Evolutionary conservation across 2,329 filamentous ascomycete genomes (phyloP).

Genomic region (Xylaria hypoxylon): DNA sequence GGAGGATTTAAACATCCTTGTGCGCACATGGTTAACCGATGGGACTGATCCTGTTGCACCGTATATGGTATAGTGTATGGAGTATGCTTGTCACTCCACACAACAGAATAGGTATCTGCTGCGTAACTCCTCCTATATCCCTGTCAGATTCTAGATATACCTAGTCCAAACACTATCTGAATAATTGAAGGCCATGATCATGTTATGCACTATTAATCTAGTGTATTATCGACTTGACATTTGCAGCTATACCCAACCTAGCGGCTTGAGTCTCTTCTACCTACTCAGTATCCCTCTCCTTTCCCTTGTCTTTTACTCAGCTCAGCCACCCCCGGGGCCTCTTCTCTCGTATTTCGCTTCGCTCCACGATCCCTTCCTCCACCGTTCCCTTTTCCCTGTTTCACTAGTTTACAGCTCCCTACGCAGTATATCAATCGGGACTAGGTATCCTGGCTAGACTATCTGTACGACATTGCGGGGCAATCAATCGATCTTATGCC

Average conservation of each 20-base stretch:
- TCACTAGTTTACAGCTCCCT: not conserved
- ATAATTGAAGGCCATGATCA: no score
- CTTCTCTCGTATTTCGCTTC: conserved; percentile 11
- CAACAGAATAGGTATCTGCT: not conserved
- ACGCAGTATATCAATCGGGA: not conserved
- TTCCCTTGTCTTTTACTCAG: no score
- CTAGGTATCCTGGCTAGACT: no score
- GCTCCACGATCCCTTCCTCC: not conserved
- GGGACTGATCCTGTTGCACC: not conserved
- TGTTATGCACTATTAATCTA: no score
- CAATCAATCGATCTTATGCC: not conserved
- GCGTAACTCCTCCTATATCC: not conserved
- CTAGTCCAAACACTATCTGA: no score
- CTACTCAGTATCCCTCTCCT: no score
- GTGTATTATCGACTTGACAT: no score
- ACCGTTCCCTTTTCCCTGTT: not conserved
- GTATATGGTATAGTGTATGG: no score
- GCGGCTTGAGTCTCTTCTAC: not conserved
- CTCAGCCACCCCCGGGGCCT: not conserved
- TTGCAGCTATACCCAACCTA: not conserved
- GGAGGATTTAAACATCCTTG: conserved; percentile 6
- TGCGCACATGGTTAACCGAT: not conserved
- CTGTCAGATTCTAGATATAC: no score
- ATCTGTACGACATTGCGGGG: not conserved
- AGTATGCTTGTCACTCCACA: conserved; percentile 1